Evolutionary conservation across 139 green algal genomes (phyloP).

Genomic region (Spirogloea muscicola): DNA sequence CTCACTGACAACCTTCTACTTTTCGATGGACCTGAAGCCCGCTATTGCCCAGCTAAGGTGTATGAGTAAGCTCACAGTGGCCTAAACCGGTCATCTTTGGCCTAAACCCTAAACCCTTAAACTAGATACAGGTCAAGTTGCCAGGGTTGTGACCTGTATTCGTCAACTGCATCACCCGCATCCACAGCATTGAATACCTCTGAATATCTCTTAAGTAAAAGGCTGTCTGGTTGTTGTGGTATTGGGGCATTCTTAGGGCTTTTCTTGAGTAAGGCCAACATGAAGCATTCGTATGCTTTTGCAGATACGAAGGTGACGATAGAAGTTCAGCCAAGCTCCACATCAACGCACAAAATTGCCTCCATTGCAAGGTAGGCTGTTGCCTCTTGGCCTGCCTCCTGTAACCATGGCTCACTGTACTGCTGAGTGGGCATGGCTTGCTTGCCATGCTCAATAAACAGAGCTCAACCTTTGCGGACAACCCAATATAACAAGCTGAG

Average conservation of each 20-base stretch:
- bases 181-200: no score
- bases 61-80: slow-evolving; percentile 93
- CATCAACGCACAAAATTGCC: slow-evolving; percentile 96
- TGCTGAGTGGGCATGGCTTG: no score
- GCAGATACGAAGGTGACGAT: slow-evolving; percentile 34
- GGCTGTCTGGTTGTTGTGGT: background rate
- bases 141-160: no score
- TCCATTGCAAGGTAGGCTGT: slow-evolving; percentile 98
- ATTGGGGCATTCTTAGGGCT: background rate
- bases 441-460: no score
- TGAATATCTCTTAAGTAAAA: background rate
- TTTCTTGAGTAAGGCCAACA: background rate
- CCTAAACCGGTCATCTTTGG: background rate
- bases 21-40: slow-evolving; percentile 72
- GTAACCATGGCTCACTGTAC: no score
- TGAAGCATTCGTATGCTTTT: background rate
- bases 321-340: slow-evolving; percentile 51
- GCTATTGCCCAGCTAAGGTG: slow-evolving; percentile 74
- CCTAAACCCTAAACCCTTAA: background rate
- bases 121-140: no score
- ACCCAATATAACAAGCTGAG: no score
- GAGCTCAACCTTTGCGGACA: no score
- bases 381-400: no score
- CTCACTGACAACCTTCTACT: slow-evolving; percentile 63
- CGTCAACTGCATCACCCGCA: no score